Conservation (phyloP, 2,329 filamentous ascomycete genomes). For the Apiospora rasikravindrae region DNA sequence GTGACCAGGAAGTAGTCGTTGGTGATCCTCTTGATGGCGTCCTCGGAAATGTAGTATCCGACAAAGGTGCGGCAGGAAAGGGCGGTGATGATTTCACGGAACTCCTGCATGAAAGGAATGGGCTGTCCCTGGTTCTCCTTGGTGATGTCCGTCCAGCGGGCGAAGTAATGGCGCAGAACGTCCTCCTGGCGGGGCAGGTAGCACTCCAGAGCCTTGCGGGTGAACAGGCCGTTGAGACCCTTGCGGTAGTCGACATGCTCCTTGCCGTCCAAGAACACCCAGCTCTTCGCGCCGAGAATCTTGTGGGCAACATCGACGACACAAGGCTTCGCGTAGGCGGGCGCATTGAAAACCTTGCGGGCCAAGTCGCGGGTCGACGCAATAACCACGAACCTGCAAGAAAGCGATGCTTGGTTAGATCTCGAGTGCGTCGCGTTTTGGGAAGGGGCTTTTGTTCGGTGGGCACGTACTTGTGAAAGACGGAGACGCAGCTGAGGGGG, state of each 20-base stretch:
- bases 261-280: conserved; percentile 97
- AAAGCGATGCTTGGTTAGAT: background rate
- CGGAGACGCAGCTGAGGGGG: conserved; percentile 92
- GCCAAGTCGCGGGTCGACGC: conserved; percentile 94
- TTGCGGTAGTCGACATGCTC: conserved; percentile 96
- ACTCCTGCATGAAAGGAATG: conserved; percentile 85
- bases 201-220: conserved; percentile 81
- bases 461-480: conserved; percentile 90
- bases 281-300: conserved; percentile 89
- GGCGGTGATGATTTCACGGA: conserved; percentile 94
- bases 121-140: conserved; percentile 74
- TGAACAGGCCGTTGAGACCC: conserved; percentile 92
- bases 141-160: conserved; percentile 77
- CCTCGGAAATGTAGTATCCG: conserved; percentile 91
- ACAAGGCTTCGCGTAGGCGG: conserved; percentile 89
- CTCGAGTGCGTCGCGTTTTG: conserved; percentile 18
- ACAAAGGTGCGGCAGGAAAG: conserved; percentile 97
- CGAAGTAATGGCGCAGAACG: conserved; percentile 87
- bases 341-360: conserved; percentile 96
- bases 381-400: conserved; percentile 89
- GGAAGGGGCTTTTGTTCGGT: background rate
- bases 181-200: conserved; percentile 94
- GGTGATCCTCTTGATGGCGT: conserved; percentile 89
- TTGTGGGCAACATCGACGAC: conserved; percentile 95
- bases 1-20: conserved; percentile 98